Evolutionary conservation across 768 basidiomycete genomes (phyloP), one percentile per base, ranked within the genome.

Genomic region (Lentinula detonsa): DNA sequence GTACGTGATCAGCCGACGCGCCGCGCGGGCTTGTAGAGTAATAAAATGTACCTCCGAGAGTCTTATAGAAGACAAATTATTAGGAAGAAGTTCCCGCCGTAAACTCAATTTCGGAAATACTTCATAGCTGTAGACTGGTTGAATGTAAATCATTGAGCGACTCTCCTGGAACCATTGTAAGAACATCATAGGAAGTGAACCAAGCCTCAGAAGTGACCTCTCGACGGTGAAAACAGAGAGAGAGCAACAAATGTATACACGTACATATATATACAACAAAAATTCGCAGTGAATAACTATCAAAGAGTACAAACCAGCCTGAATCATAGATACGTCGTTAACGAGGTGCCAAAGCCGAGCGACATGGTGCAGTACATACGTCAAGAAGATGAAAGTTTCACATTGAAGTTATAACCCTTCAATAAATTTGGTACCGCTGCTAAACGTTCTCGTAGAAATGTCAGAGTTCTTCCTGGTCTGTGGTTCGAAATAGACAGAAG

Each of bases 361-460:
- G 6, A 39, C 28, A 13, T 39, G 37, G 11, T 37, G 37, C 13
- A 13, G 28, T 28, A 28, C 28, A 28, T 23, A 11, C 37, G 37
- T 39, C 37, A 39, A 39, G 37, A 39, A 21, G 42, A 43, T 28
- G 35, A 51, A 28, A 51, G 50, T 51, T 5, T 10, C 28, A 15
- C 28, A 18, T 11, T 11, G 8, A 28, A 35, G 50, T 34, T n/a
- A 51, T 18, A 51, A 51, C 2, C 34, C 50, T 51, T 82, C 81
- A 31, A 82, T 69, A 61, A 83, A 83, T 67, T 78, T 83, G 16
- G 79, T 77, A 13, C 81, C 81, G n/a, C 74, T 74, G 57, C 66
- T 66, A 37, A 79, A 75, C 10, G 79, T 77, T 64, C 72, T 73
- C 64, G 74, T 64, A 21, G 76, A 71, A 16, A 50, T 62, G 63